These are phyloP conservation scores for Hypoxylon subgilvum DNA, from an alignment of 495 filamentous ascomycete species.

Conservation along the genomic window DNA sequence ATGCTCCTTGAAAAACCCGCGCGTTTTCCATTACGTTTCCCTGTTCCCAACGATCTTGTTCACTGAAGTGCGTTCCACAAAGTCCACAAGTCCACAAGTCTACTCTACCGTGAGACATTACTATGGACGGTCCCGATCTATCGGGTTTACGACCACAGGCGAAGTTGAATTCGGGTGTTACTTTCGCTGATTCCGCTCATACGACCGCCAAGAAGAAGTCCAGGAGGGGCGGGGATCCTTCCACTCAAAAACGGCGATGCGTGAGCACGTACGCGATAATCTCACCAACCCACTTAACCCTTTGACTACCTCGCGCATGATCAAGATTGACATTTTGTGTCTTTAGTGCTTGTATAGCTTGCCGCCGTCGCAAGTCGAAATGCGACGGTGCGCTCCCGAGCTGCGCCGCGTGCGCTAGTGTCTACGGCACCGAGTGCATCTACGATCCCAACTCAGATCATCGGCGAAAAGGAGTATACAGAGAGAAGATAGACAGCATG, in stretches of 20 bases:
- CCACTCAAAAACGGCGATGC: slow-evolving; percentile 77
- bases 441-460: slow-evolving; percentile 98
- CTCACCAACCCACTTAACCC: background rate
- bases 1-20: slow-evolving; percentile 21
- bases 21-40: slow-evolving; percentile 30
- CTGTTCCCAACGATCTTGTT: no score
- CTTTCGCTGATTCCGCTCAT: slow-evolving; percentile 23
- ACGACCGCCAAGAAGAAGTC: slow-evolving; percentile 56
- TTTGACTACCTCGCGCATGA: slow-evolving; percentile 5
- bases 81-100: no score
- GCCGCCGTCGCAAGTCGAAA: slow-evolving; percentile 89
- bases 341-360: slow-evolving; percentile 80
- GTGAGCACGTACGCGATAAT: slow-evolving; percentile 74
- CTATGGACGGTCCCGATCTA: slow-evolving; percentile 31
- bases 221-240: slow-evolving; percentile 54
- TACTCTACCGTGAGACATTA: slow-evolving; percentile 25
- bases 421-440: slow-evolving; percentile 90
- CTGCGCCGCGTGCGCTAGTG: slow-evolving; percentile 92
- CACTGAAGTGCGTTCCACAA: no score
- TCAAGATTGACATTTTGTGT: slow-evolving; percentile 4
- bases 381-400: slow-evolving; percentile 93
- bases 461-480: slow-evolving; percentile 94
- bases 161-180: slow-evolving; percentile 16
- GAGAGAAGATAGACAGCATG: slow-evolving; percentile 88
- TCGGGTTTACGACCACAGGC: slow-evolving; percentile 27